Evolutionary conservation across 805 yeast genomes (phyloP), one percentile per base, ranked within the genome.

Genomic region (Saturnispora halmiae): DNA sequence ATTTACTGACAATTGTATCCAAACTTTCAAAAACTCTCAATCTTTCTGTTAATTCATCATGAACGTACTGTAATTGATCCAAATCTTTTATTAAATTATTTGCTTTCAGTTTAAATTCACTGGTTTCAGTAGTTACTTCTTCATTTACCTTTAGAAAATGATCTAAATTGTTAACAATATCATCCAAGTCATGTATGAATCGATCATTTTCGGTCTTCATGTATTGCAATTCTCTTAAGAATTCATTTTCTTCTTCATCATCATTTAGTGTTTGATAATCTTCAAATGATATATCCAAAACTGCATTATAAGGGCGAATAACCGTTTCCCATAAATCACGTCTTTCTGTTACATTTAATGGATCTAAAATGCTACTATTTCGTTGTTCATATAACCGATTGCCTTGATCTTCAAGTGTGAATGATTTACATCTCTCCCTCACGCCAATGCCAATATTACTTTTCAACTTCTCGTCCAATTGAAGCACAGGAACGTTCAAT

Each of bases 21-120:
- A 90, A 63, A 16, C 74, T 66, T 47, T 82, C 87, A 55, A 85
- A 88, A 40, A 76, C 67, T 15, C 65, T 57, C 42, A 90, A 66
- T 36, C 73, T 69, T 1, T 51, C 39, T 15, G 69, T 64, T 19
- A 85, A 57, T 3, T 71, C 73, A 0, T 54, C 51, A 24, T 71
- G 65, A 30, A 77, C 61, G 2, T 47, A 46, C 15, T 61, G 60
- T 39, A 73, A 65, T 11, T 63, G 61, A 1, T 58, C 55, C 36
- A 78, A 73, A 41, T 70, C 69, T 1, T 56, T 56, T 38, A 79
- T 62, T 41, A 81, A 63, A 9, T 63, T 53, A 19, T 70, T 69
- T 1, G 85, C 74, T 36, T 73, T 69, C 1, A 61, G 51, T 48
- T 81, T 82, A 55, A 86, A 82, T 26, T 72, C 81, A 15, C 60